Base-by-base conservation (phyloP, 2,329 filamentous ascomycete genomes). In the Fusarium buxicola region DNA sequence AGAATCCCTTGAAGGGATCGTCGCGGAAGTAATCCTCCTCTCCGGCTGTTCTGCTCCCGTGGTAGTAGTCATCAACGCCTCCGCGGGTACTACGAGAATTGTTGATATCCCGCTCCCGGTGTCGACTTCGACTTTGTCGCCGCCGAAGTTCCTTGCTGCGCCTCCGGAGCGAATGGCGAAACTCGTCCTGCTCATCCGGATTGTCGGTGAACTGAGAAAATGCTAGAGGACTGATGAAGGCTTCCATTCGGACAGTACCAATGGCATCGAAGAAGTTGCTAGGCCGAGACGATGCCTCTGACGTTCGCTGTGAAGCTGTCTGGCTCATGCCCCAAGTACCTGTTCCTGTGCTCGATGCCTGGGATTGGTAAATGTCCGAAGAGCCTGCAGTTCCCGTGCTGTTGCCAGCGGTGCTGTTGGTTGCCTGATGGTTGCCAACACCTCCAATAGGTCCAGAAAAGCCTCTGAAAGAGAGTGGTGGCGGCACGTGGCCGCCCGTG, bases 201-300 rank as follows among this genome's bases (percentile, higher is more conserved):
- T 78, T 75, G 11, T 84, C 81, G 11, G 79, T 77, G 48, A 82
- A 78, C 25, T 78, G 77, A 3, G 78, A 78, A 59, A 82, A 80
- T 2, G 84, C 80, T 10, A 89, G 74, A 1, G 87, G 87, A 68
- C 82, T 87, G 66, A 99, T 96, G 75, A 98, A 99, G 0, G 95
- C 95, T 76, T 98, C 94, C 94, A 99, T 98, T 25, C 95, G 88
- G 41, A 98, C 88, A 2, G 94, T 98, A 2, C 94, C 93, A 55
- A 96, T 89, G 2, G 91, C 91, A 69, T 96, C 93, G 72, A 95
- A 95, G 78, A 95, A 94, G 74, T 88, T 87, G 55, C 78, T 79
- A 1, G 80, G 77, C 7, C 77, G 74, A 9, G 82, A 84, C 1
- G 84, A 86, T 4, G 83, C 82, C 59, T 87, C 84, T 0, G 84